Percentiles rank a stretch among this genome's conserved stretches.
phyloP scores from a whole-genome alignment of 2,329 filamentous ascomycete species.

The Aureobasidium sp. region DNA sequence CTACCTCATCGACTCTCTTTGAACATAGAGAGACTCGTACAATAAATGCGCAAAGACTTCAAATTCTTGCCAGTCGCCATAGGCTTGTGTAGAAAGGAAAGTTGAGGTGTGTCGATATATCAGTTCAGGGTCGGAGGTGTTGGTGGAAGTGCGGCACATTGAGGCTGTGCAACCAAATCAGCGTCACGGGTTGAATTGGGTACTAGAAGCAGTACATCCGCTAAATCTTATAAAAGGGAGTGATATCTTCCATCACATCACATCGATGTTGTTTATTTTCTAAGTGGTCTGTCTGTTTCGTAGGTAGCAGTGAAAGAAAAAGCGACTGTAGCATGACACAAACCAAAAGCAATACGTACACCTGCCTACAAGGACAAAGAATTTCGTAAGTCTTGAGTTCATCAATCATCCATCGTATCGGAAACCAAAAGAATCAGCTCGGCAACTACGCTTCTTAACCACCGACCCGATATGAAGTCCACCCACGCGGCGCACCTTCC shows the following conservation, averaged over 20 bases:
- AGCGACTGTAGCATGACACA: neutral
- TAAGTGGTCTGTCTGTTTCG: no score
- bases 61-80: no score
- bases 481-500: neutral
- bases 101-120: no score
- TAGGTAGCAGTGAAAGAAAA: neutral
- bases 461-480: neutral
- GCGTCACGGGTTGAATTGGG: neutral
- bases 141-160: neutral
- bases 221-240: neutral
- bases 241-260: neutral
- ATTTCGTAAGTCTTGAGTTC: neutral
- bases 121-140: neutral
- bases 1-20: no score
- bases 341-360: neutral
- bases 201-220: neutral
- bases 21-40: no score
- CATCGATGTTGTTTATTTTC: neutral
- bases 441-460: neutral
- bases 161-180: neutral
- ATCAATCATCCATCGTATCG: neutral
- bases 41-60: neutral
- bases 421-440: neutral
- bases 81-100: no score
- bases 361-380: neutral